Evolutionary conservation across 208 protist genomes (phyloP), one percentile per base, ranked within the genome.

Genomic region (Trypanosoma theileri): DNA sequence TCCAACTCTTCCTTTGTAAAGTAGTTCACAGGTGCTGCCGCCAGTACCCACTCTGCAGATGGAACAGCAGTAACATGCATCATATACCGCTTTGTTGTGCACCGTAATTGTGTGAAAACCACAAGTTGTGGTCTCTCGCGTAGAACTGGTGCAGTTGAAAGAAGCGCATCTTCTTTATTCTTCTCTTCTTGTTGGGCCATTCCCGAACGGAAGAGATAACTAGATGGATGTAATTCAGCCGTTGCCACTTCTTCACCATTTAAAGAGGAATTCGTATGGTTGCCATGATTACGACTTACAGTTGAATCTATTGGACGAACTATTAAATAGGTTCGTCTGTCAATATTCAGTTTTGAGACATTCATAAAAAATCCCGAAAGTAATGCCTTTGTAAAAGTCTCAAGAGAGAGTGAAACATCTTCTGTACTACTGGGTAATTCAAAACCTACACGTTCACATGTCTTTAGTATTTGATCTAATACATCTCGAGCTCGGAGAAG

Each of bases 301-400:
- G 59, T 59, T 21, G 75, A 79, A 64, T 94, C 84, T 67, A 96
- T 81, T 0, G 92, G 87, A 22, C 86, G 89, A 17, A 94, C 81
- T n/a, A 94, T 66, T 1, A 54, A 21, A 69, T 95, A 96, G 22
- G 79, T 86, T 22, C 79, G 75, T 63, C 84, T 79, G 72, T 96
- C 89, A 50, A 80, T 62, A 68, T 87, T 80, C n/a, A 97, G 66
- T 55, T 80, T 82, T 16, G 92, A 77, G 8, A 95, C 89, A 64
- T 97, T 97, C 77, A 93, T 93, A 63, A 95, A 97, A 70, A 91
- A 97, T 11, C 92, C 92, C 3, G 86, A 80, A 14, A 95, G 67
- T 50, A 97, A 51, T 7, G 89, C 84, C 24, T 81, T 77, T 11
- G 88, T 95, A 45, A 97, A 74, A 10, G 50, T 35, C 70, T 87